Evolutionary conservation across 2,329 filamentous ascomycete species (phyloP), one percentile per base, ranked within the genome.

Genomic region (Lachnellula suecica): DNA sequence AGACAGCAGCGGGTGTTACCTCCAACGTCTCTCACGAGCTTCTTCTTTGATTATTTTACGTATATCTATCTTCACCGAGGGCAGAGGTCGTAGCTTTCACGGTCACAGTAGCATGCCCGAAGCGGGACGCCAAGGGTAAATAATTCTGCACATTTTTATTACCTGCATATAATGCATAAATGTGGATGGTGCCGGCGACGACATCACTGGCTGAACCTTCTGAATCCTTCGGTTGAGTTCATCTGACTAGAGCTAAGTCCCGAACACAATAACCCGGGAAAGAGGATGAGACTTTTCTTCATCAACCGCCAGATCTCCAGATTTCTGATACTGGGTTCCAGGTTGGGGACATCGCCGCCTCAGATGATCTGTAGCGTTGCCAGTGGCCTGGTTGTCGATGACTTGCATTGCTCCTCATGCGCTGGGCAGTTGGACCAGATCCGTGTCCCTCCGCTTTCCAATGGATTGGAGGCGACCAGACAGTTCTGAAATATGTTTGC

Each of bases 81-180:
- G 20, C 25, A 23, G 31, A 8, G 24, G 24, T 17, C 4, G 35
- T 3, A 34, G 37, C 23, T 15, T 49, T n/a, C n/a, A n/a, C n/a
- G n/a, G n/a, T n/a, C n/a, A n/a, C n/a, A n/a, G n/a, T n/a, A n/a
- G 44, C 20, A 17, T 44, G 23, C 29, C 23, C 17, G 23, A 40
- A 42, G n/a, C n/a, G n/a, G n/a, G n/a, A n/a, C n/a, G n/a, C n/a
- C n/a, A n/a, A 27, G 29, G 31, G 44, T 27, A 41, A 42, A 20
- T n/a, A 22, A 22, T 24, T 24, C 20, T 47, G 41, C 47, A 51
- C 50, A 45, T 44, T 44, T 43, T 55, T 31, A 49, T 47, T 29
- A 37, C 42, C 35, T 62, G 57, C 57, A 60, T 59, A 35, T 41
- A 58, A 53, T 53, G 56, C 58, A 60, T 62, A 52, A 55, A 22